Evolutionary conservation across 176 grass and related monocot genomes (phyloP).

Genomic region (Cenchrus purpureus): DNA sequence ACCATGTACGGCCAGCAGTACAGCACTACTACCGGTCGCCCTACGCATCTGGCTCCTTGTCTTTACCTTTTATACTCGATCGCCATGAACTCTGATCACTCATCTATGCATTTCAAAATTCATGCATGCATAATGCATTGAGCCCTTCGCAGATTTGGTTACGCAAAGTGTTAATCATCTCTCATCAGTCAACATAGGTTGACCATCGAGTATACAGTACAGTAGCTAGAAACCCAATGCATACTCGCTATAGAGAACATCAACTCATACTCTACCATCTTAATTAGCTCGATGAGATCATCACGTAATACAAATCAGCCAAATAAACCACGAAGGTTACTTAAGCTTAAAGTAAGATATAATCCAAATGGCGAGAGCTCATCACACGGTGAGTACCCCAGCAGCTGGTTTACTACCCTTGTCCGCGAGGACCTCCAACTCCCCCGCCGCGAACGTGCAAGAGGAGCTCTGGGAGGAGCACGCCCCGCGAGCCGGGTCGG

Average conservation of each 20-base stretch:
- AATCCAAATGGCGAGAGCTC: neutral
- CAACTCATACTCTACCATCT: neutral
- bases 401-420: conserved; percentile 14
- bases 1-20: neutral
- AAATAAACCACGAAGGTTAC: neutral
- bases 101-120: neutral
- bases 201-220: neutral
- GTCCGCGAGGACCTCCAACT: conserved; percentile 8
- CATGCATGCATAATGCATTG: no score
- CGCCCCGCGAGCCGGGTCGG: conserved; percentile 37
- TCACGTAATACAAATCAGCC: neutral
- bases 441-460: conserved; percentile 16
- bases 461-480: conserved; percentile 29
- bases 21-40: neutral
- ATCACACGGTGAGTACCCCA: conserved; percentile 1
- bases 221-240: no score
- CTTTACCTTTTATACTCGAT: neutral
- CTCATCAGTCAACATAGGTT: neutral
- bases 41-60: neutral
- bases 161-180: neutral
- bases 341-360: neutral
- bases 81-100: neutral
- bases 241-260: no score
- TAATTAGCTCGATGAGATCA: neutral
- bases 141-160: neutral